Percentiles rank a stretch among this genome's conserved stretches.
phyloP scores from a whole-genome alignment of 2,329 filamentous ascomycete species.

The Botryosphaeria dothidea region DNA sequence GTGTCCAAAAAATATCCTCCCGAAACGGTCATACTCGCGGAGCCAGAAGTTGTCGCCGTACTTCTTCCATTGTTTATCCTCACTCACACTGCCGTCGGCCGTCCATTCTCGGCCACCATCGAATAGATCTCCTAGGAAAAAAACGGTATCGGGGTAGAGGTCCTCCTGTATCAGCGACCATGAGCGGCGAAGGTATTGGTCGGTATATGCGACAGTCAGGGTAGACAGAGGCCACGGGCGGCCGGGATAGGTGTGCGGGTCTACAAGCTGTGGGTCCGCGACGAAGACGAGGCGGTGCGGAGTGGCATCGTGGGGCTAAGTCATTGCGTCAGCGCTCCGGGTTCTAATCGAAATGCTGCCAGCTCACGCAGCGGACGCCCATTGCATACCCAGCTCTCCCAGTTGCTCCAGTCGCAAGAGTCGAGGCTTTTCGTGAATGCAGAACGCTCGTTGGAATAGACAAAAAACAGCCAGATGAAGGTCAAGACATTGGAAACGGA shows the following conservation, averaged over 20 bases:
- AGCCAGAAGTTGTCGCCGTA: slow-evolving; percentile 86
- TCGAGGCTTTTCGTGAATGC: slow-evolving; percentile 71
- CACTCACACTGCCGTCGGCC: slow-evolving; percentile 54
- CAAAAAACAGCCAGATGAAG: slow-evolving; percentile 70
- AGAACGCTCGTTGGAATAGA: slow-evolving; percentile 85
- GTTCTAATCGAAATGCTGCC: background rate
- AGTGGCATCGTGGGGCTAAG: slow-evolving; percentile 70
- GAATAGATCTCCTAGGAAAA: slow-evolving; percentile 93
- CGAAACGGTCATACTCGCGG: slow-evolving; percentile 81
- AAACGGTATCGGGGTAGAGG: slow-evolving; percentile 80
- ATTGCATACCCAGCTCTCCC: slow-evolving; percentile 83
- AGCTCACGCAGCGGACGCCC: background rate
- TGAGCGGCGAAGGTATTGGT: slow-evolving; percentile 83
- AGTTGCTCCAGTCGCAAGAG: slow-evolving; percentile 77
- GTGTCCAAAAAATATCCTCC: slow-evolving; percentile 76
- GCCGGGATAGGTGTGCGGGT: slow-evolving; percentile 91
- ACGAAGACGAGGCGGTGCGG: slow-evolving; percentile 85
- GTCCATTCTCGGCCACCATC: slow-evolving; percentile 96
- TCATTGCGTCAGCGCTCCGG: slow-evolving; percentile 21
- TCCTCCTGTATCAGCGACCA: slow-evolving; percentile 76
- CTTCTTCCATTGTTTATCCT: slow-evolving; percentile 69
- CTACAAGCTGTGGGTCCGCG: slow-evolving; percentile 88
- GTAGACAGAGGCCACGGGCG: slow-evolving; percentile 72
- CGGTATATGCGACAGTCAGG: slow-evolving; percentile 72
- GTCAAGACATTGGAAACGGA: slow-evolving; percentile 66